Evolutionary conservation across 805 yeast species (phyloP), one percentile per base, ranked within the genome.

Genomic region (Hanseniaspora occidentalis): DNA sequence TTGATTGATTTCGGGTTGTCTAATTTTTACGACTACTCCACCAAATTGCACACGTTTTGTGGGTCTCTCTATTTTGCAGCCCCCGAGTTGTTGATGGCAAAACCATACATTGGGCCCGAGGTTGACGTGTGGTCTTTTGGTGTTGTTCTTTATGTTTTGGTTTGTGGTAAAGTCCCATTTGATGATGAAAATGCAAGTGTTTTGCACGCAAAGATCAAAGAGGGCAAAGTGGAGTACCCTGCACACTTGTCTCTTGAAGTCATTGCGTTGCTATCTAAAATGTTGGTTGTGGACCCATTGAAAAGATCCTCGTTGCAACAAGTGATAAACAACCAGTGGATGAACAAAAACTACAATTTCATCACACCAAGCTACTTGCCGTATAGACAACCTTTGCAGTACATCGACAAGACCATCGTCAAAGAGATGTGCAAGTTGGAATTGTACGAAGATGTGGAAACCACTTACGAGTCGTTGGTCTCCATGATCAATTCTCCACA

Each of bases 51-150:
- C 54, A 92, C 99, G 1, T 92, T 84, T 56, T 92, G 99, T 68
- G 99, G 99, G 3, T 86, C 96, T 1, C 67, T 92, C 39, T 92
- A 92, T 58, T 92, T 92, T 71, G 99, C 98, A 1, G 98, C 99
- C 0, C 99, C 99, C 0, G 99, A 92, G 60, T 69, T 92, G 49
- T 67, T 92, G 40, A 82, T 84, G 44, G 98, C 97, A 1, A 77
- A 77, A 49, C 96, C 96, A 1, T 92, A 92, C 53, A 68, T 73
- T 27, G 99, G 98, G 0, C 98, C 98, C 1, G 98, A 92, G 58
- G 96, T 92, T 37, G 98, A 92, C 59, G 79, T 92, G 16, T 92
- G 98, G 98, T 84, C 96, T 2, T 89, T 88, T 67, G 98, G 98
- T 47, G 95, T 92, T 24, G 97, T 92, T 0, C 64, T 92, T 38